Base-by-base conservation (phyloP, 1,139 yeast species). In the Kodamaea sp. region DNA sequence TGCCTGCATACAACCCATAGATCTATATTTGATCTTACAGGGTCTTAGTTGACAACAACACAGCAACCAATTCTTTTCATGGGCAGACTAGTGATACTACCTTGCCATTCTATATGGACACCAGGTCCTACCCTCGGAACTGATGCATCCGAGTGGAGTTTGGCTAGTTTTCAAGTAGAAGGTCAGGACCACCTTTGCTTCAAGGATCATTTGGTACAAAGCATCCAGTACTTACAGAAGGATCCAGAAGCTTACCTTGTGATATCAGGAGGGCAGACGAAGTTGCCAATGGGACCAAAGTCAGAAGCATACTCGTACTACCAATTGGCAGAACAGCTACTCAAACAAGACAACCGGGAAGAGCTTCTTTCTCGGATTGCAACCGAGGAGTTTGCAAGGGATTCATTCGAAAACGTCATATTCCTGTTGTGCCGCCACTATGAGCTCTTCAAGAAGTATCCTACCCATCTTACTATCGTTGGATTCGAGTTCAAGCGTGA, bases 201-300 rank as follows among this genome's bases (percentile, higher is more conserved):
- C 53, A 70, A 78, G n/a, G 71, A 79, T 25, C 95, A 87, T 51
- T 70, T 84, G 3, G 46, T 58, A 10, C 48, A 39, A 12, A 65
- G 75, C n/a, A 40, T 70, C 9, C 46, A 56, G 1, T 53, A 61
- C 16, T 35, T 78, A n/a, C 32, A 55, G 13, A 29, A 50, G 1
- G 57, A 66, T 31, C 48, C 58, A 9, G 41, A 55, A 0, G 46
- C 70, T 0, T 45, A 63, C 4, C 59, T 79, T 28, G 58, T 78
- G 2, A 78, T 83, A 24, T 78, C 89, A 10, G 95, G 95, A 0
- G 92, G 94, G 0, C 83, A 74, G 47, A 86, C 95, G 0, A 81
- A 83, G 42, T 16, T 32, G 2, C 64, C 56, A n/a, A 60, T 71
- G 2, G 81, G 82, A 0, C 73, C 74, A 0, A 47, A 73, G 1